These are phyloP conservation scores for Mycena vulgaris DNA, from an alignment of 768 basidiomycete species.

Conservation along the genomic window DNA sequence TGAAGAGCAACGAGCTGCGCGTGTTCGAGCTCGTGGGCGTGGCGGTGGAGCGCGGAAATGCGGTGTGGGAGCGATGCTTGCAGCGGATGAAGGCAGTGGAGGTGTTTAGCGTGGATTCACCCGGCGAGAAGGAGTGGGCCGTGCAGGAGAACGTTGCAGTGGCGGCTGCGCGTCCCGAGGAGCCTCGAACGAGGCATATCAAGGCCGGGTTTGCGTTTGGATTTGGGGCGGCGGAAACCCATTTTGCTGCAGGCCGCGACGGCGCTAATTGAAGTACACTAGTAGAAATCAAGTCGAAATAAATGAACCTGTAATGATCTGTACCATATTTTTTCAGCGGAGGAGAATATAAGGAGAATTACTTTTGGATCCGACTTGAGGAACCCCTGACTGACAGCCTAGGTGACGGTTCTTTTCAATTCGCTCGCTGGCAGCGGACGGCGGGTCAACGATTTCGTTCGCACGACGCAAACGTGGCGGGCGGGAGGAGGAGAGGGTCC, in stretches of 20 bases:
- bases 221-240: background rate
- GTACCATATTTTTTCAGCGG: no score
- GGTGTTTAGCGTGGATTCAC: conserved; percentile 36
- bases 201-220: conserved; percentile 26
- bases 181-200: conserved; percentile 6
- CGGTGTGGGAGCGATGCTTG: conserved; percentile 50
- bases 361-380: no score
- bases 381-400: no score
- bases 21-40: conserved; percentile 48
- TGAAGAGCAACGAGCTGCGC: conserved; percentile 38
- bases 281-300: no score
- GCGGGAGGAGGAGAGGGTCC: no score
- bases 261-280: background rate
- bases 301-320: no score
- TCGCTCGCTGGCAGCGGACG: no score
- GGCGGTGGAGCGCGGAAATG: conserved; percentile 31
- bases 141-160: background rate
- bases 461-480: no score
- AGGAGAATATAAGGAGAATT: no score
- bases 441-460: no score
- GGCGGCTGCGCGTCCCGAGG: background rate
- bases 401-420: no score
- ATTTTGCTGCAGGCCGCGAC: background rate
- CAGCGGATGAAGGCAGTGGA: conserved; percentile 46
- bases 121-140: background rate